Conservation (phyloP, 768 basidiomycete species). For the Mycena venus region DNA sequence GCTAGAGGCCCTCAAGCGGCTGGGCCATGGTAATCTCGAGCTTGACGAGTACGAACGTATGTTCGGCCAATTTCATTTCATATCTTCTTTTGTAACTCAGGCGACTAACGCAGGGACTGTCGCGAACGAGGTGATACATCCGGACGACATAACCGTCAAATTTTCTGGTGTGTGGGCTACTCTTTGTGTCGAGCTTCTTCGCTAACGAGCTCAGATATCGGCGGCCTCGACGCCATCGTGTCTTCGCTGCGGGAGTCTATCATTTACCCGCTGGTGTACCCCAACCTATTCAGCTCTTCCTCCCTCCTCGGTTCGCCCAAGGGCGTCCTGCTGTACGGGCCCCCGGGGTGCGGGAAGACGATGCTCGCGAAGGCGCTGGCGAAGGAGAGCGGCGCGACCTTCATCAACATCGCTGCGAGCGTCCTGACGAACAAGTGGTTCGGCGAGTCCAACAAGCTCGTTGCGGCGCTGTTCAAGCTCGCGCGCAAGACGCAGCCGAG, state of each 20-base stretch:
- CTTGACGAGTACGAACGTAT: conserved; percentile 93
- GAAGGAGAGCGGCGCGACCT: conserved; percentile 96
- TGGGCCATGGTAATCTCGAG: conserved; percentile 80
- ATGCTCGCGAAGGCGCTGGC: conserved; percentile 99
- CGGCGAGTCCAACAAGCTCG: conserved; percentile 94
- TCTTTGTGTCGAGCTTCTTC: background rate
- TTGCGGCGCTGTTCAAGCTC: conserved; percentile 93
- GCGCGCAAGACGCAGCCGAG: conserved; percentile 94
- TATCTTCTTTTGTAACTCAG: too few species aligned
- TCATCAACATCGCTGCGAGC: conserved; percentile 89
- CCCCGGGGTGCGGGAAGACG: conserved; percentile 98
- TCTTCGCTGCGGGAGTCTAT: conserved; percentile 93
- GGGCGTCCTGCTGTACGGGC: conserved; percentile 95
- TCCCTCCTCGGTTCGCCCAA: conserved; percentile 92
- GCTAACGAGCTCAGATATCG: conserved; percentile 74
- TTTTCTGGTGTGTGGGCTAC: conserved; percentile 71
- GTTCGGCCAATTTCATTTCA: conserved; percentile 41
- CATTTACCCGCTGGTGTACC: conserved; percentile 94
- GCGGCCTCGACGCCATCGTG: conserved; percentile 93
- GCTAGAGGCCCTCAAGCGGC: conserved; percentile 74
- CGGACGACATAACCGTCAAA: conserved; percentile 84
- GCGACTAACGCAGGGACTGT: conserved; percentile 72
- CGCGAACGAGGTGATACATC: conserved; percentile 93
- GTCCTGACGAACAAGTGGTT: conserved; percentile 88
- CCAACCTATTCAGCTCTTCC: conserved; percentile 87